Evolutionary conservation across 2,329 filamentous ascomycete species (phyloP).

Genomic region (Torrubiella hemipterigena): DNA sequence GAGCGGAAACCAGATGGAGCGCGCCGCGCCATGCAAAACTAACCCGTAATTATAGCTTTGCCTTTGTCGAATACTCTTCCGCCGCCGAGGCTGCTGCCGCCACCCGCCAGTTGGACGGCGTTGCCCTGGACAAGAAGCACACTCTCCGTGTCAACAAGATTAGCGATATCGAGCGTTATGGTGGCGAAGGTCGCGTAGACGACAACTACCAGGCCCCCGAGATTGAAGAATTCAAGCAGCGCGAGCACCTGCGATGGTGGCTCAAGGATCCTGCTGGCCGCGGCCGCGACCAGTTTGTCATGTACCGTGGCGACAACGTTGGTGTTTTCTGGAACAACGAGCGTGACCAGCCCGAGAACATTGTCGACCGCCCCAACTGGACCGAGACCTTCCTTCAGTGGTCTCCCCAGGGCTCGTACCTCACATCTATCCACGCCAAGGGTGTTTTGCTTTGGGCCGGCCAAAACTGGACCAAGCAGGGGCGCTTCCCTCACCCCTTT

Average conservation of each 20-base stretch:
- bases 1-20: conserved; percentile 11
- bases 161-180: conserved; percentile 93
- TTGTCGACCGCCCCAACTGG: conserved; percentile 92
- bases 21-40: conserved; percentile 7
- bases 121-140: conserved; percentile 92
- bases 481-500: conserved; percentile 87
- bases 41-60: conserved; percentile 49
- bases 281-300: conserved; percentile 88
- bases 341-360: conserved; percentile 73
- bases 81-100: conserved; percentile 81
- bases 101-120: conserved; percentile 75
- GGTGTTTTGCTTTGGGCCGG: conserved; percentile 98
- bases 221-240: conserved; percentile 82
- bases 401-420: conserved; percentile 88
- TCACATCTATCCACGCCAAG: conserved; percentile 89
- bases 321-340: conserved; percentile 99
- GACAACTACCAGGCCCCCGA: conserved; percentile 78
- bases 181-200: conserved; percentile 83
- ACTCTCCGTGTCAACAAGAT: conserved; percentile 94
- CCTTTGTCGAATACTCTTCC: conserved; percentile 92
- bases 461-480: conserved; percentile 75
- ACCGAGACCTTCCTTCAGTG: conserved; percentile 97
- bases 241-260: conserved; percentile 91
- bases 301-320: conserved; percentile 85
- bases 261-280: conserved; percentile 68